Conservation (phyloP, 257 asterid genomes). For the Vinca minor region DNA sequence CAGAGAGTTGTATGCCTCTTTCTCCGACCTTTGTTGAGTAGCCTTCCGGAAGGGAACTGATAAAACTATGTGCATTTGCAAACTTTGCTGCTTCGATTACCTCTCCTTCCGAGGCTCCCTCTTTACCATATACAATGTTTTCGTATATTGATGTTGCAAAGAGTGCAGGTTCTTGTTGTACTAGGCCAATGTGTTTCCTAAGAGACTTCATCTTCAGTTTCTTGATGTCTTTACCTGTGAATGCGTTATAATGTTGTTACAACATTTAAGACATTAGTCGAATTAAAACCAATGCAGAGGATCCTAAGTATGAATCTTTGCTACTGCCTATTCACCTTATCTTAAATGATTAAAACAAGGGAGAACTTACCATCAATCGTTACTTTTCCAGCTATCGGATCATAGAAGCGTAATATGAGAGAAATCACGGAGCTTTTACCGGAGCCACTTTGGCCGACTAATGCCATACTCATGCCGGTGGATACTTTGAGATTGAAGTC, state of each 20-base stretch:
- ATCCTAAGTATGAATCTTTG: no score
- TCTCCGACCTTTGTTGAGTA: constrained; percentile 32
- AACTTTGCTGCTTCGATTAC: constrained; percentile 86
- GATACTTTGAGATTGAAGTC: constrained; percentile 70
- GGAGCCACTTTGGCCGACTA: constrained; percentile 96
- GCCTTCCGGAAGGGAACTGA: constrained; percentile 81
- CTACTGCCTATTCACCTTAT: background rate
- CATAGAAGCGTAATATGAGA: constrained; percentile 79
- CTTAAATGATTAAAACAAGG: background rate
- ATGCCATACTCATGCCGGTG: constrained; percentile 78
- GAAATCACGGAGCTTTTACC: constrained; percentile 93
- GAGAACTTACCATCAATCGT: constrained; percentile 65
- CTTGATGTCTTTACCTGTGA: constrained; percentile 81
- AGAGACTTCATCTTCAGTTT: constrained; percentile 67
- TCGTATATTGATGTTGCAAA: constrained; percentile 85
- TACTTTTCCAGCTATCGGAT: constrained; percentile 71
- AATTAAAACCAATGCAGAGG: no score
- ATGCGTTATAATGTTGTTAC: no score
- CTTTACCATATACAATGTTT: constrained; percentile 88
- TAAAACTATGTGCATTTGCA: constrained; percentile 81
- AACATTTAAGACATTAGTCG: background rate
- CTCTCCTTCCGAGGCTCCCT: constrained; percentile 80
- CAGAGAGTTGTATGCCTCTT: constrained; percentile 24
- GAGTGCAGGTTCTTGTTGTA: constrained; percentile 97
- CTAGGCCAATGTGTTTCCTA: constrained; percentile 81